A percentile compares a stretch with the other conserved stretches of the same genome.
Conservation (phyloP, 352 stramenopile species). For the Aphanomyces cochlioides region DNA sequence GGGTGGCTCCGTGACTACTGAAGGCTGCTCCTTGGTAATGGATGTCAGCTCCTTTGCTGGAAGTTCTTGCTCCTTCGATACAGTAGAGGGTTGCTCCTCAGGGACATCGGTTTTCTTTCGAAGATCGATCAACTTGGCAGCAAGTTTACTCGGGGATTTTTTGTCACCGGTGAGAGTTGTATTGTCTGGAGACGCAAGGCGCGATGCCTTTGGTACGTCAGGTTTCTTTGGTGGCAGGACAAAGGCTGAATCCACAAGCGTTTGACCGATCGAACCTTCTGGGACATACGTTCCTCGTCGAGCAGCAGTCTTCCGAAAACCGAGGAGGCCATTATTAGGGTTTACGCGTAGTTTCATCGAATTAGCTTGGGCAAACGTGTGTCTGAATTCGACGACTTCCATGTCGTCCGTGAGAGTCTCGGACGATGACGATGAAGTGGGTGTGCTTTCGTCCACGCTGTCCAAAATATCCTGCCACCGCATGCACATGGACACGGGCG, state of each 20-base stretch:
- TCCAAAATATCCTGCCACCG: not conserved
- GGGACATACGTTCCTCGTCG: not conserved
- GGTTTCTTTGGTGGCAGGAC: not conserved
- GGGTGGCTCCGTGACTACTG: not conserved
- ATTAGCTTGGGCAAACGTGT: conserved; percentile 5
- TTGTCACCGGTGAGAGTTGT: not conserved
- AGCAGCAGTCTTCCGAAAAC: not conserved
- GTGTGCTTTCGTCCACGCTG: not conserved
- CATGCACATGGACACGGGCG: conserved; percentile 29
- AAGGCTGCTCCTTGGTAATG: not conserved
- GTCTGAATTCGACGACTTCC: conserved; percentile 10
- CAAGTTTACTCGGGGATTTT: not conserved
- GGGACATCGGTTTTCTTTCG: not conserved
- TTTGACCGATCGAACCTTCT: not conserved
- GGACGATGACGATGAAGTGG: not conserved
- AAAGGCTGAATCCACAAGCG: conserved; percentile 4
- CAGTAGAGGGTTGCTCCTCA: not conserved
- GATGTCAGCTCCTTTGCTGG: too few relatives aligned
- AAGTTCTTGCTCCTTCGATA: not conserved
- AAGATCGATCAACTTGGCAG: not conserved
- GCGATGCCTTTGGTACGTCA: too few relatives aligned
- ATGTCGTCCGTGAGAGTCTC: not conserved
- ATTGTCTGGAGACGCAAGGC: too few relatives aligned
- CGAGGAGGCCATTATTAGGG: conserved; percentile 14
- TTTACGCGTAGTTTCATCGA: conserved; percentile 11